Evolutionary conservation across 148 eudicot species (phyloP).

Genomic region (Heliamphora exappendiculata): DNA sequence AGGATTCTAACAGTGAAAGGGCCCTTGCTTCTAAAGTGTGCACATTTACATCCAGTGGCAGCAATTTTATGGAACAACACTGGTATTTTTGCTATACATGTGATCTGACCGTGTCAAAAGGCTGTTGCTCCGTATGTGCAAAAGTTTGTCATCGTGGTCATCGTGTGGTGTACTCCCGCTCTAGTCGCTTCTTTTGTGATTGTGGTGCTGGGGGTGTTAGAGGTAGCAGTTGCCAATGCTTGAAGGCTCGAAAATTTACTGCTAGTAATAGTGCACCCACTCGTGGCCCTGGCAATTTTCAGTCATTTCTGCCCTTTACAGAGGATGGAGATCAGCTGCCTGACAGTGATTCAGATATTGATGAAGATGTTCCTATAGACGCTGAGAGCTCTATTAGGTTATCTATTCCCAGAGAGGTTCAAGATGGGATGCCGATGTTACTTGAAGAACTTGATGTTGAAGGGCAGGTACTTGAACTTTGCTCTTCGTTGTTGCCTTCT

Average conservation of each 20-base stretch:
- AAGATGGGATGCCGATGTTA: constrained; percentile 54
- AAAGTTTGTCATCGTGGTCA: constrained; percentile 99
- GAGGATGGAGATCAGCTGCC: constrained; percentile 88
- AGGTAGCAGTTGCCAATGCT: constrained; percentile 94
- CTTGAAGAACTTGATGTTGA: constrained; percentile 81
- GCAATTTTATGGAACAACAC: constrained; percentile 99
- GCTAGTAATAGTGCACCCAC: constrained; percentile 40
- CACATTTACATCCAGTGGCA: constrained; percentile 98
- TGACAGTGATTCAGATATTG: constrained; percentile 93
- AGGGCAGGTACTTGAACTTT: constrained; percentile 65
- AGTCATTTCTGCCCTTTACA: constrained; percentile 65
- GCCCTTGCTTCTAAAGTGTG: constrained; percentile 97
- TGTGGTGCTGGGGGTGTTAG: constrained; percentile 99
- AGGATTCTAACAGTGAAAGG: constrained; percentile 80
- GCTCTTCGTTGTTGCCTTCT: constrained; percentile 67
- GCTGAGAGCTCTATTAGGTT: constrained; percentile 58
- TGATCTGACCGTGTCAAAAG: constrained; percentile 95
- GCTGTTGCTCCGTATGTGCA: constrained; percentile 99
- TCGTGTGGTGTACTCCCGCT: constrained; percentile 97
- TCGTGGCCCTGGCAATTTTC: constrained; percentile 54
- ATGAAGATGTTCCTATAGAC: constrained; percentile 63
- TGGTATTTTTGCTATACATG: constrained; percentile 99
- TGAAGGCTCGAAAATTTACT: constrained; percentile 86
- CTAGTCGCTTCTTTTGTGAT: constrained; percentile 98
- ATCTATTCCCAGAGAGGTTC: constrained; percentile 64